These are phyloP conservation scores for Leccinum broughii DNA, from an alignment of 768 basidiomycete species.

Conservation along the genomic window DNA sequence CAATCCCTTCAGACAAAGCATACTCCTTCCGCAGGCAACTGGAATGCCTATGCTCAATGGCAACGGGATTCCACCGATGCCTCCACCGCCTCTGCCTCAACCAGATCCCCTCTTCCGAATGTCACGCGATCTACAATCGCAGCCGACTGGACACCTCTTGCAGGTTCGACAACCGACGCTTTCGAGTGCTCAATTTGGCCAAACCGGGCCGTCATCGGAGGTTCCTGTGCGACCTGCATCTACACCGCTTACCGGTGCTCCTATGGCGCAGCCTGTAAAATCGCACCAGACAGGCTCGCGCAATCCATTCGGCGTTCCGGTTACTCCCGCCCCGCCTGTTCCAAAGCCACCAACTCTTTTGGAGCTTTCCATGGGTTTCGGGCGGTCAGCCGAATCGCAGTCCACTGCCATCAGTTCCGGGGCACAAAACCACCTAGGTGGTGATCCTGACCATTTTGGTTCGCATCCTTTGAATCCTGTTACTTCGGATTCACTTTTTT, in stretches of 20 bases:
- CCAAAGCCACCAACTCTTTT: slow-evolving; percentile 80
- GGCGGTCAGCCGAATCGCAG: slow-evolving; percentile 29
- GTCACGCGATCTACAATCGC: slow-evolving; percentile 15
- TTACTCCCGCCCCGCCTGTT: slow-evolving; percentile 58
- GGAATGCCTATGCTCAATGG: slow-evolving; percentile 50
- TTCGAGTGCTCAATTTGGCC: slow-evolving; percentile 8
- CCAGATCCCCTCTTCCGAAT: slow-evolving; percentile 13
- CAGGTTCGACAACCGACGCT: slow-evolving; percentile 13
- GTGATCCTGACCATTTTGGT: slow-evolving; percentile 16
- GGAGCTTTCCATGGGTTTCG: slow-evolving; percentile 64
- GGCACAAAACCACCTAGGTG: slow-evolving; percentile 25
- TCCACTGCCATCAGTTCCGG: slow-evolving; percentile 30
- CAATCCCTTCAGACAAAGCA: slow-evolving; percentile 86
- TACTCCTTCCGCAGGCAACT: slow-evolving; percentile 64
- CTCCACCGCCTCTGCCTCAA: slow-evolving; percentile 12
- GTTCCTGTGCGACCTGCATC: slow-evolving; percentile 66
- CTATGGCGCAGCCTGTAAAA: slow-evolving; percentile 62
- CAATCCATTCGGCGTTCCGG: slow-evolving; percentile 90
- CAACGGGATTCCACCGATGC: slow-evolving; percentile 20
- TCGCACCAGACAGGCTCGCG: slow-evolving; percentile 91
- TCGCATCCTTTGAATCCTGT: slow-evolving; percentile 30
- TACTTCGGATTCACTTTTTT: slow-evolving; percentile 49
- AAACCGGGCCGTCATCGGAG: slow-evolving; percentile 12
- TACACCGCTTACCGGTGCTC: slow-evolving; percentile 61
- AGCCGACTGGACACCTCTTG: slow-evolving; percentile 9